Evolutionary conservation across 768 basidiomycete species (phyloP), one percentile per base, ranked within the genome.

Genomic region (Lepiota brunneoincarnata): DNA sequence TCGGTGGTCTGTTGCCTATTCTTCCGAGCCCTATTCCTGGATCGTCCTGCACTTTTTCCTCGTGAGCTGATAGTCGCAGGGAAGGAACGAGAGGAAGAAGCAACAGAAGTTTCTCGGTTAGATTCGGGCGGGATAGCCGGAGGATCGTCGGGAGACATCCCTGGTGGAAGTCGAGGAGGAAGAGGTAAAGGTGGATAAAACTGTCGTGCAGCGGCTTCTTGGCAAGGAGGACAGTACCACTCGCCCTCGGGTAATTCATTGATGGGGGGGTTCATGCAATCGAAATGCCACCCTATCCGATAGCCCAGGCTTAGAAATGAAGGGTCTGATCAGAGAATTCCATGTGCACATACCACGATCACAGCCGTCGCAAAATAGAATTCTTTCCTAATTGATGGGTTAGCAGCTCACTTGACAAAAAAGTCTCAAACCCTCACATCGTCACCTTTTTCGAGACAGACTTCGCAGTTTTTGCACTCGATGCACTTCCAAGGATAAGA

Each of bases 311-410:
- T 34, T 40, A 54, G 37, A n/a, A 51, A 43, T 43, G 34, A 53
- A 51, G 51, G 52, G 26, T 54, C 31, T 46, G 44, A 54, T 46
- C 44, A 42, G 26, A 45, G 34, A 26, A 52, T 17, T 34, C 20
- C 40, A 43, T 36, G 12, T 52, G 21, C 24, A 65, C 67, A 42
- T 67, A 84, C 90, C 93, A 79, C 93, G 78, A 75, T 98, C 96
- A 69, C 96, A 98, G 52, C 76, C 82, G 76, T 98, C 96, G 68
- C 96, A 98, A 61, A 98, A 89, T 49, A 98, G 69, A 58, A 97
- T 86, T 49, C 82, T 80, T 49, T 79, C 83, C 91, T 95, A 54
- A 31, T 40, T 46, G 35, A 36, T 56, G 52, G 37, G 43, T 58
- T 42, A 59, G 43, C 51, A 51, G 59, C 53, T 44, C 45, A 34